phyloP scores from a whole-genome alignment of 2,329 filamentous ascomycete species.

The Lasiodiplodia sp. region DNA sequence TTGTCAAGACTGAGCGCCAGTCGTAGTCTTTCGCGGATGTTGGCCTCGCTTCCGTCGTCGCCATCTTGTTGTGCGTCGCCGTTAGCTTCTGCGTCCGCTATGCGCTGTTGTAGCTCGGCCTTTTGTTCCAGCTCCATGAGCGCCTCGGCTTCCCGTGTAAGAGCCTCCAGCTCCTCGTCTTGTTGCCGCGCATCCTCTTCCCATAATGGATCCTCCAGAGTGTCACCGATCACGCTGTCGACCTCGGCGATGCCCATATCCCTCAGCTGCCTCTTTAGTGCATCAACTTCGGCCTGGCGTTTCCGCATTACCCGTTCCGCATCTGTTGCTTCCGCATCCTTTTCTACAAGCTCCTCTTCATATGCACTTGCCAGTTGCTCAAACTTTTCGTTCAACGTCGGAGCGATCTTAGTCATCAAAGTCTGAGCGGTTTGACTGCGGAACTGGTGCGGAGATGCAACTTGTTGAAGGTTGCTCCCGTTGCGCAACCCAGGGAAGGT shows the following conservation, averaged over 20 bases:
- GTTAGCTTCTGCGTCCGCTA: slow-evolving; percentile 25
- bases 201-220: slow-evolving; percentile 45
- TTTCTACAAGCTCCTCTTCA: slow-evolving; percentile 78
- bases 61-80: background rate
- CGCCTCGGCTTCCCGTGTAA: slow-evolving; percentile 50
- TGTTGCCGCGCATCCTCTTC: slow-evolving; percentile 48
- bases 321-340: slow-evolving; percentile 62
- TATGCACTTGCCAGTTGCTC: slow-evolving; percentile 60
- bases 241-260: slow-evolving; percentile 42
- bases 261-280: slow-evolving; percentile 65
- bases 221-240: slow-evolving; percentile 60
- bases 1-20: slow-evolving; percentile 66
- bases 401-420: slow-evolving; percentile 69
- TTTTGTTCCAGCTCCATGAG: slow-evolving; percentile 56
- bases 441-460: slow-evolving; percentile 38
- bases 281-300: slow-evolving; percentile 71
- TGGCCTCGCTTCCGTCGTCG: slow-evolving; percentile 20
- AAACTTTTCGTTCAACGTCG: slow-evolving; percentile 58
- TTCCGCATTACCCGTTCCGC: slow-evolving; percentile 60
- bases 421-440: slow-evolving; percentile 59
- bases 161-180: slow-evolving; percentile 46
- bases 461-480: slow-evolving; percentile 2
- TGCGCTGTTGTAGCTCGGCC: slow-evolving; percentile 45
- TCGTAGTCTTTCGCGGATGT: slow-evolving; percentile 57
- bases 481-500: slow-evolving; percentile 30